Evolutionary conservation across 305 asterid genomes (phyloP), one percentile per base, ranked within the genome.

Genomic region (Fraxinus ornus): DNA sequence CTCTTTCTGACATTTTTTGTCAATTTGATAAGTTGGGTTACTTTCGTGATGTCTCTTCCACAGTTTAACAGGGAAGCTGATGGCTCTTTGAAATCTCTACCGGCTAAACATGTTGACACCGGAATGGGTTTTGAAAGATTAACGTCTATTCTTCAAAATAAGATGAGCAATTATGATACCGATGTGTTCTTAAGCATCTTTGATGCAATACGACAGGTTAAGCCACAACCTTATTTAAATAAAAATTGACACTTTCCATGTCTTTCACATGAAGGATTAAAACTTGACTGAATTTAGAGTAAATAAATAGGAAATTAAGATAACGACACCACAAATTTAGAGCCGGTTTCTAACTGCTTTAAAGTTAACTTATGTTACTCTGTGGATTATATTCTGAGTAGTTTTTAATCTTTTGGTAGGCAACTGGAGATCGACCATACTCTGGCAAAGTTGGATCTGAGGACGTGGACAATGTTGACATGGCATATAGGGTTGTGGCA

Each of bases 401-500:
- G 44, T 41, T 52, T 28, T 52, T 28, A 33, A 73, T 82, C 70
- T 75, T 82, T 75, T 80, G 72, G 66, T 79, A 95, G 99, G 97
- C 92, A 77, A 91, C 99, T 80, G 92, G 91, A 82, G 97, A 95
- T 80, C 88, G 89, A 19, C 89, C 91, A 9, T 96, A 96, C 88
- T 84, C 97, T 33, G 98, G 98, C 1, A 93, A 91, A 86, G 93
- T 96, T 90, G 99, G 98, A 76, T 10, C 82, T 75, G 99, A 96
- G 88, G 99, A 96, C 35, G 88, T 86, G 71, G 98, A 94, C 86
- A 91, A 88, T 3, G 80, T 91, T 86, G 99, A 96, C 86, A 96
- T 96, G 97, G 99, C 99, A 77, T 96, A 96, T 86, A 91, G 99
- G 88, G 99, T 96, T 85, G 98, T 96, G 72, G 98, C 99, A 71